phyloP scores from a whole-genome alignment of 2,329 filamentous ascomycete species.

The Emmonsia crescens region DNA sequence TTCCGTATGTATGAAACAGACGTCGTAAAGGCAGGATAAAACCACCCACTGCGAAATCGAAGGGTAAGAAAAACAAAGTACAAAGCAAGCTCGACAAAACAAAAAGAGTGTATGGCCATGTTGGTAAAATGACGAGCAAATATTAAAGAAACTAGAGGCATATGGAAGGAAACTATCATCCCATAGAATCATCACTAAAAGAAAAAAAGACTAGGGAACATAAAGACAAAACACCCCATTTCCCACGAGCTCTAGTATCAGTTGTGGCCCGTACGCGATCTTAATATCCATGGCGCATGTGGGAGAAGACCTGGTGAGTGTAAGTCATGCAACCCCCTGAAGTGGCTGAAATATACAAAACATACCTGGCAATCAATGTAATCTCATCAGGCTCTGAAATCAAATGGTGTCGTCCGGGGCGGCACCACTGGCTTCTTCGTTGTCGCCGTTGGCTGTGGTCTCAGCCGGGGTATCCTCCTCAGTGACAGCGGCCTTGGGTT shows the following conservation, averaged over 20 bases:
- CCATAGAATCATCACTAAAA: background rate
- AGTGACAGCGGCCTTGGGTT: slow-evolving; percentile 1
- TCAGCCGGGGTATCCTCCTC: background rate
- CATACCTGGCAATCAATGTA: background rate
- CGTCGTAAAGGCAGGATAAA: background rate
- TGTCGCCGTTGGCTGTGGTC: background rate
- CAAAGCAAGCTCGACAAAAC: background rate
- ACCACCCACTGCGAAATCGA: background rate
- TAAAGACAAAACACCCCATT: background rate
- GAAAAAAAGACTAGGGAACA: background rate
- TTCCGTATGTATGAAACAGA: background rate
- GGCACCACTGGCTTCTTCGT: background rate
- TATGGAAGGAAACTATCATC: background rate
- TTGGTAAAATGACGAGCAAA: background rate
- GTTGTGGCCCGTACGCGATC: background rate
- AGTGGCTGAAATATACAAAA: background rate
- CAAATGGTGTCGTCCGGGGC: background rate
- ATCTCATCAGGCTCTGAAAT: background rate
- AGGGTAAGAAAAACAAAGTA: background rate
- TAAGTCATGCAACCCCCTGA: background rate
- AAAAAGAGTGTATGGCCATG: background rate
- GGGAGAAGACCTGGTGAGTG: background rate
- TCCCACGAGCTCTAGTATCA: background rate
- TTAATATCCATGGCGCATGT: background rate
- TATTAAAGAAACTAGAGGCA: background rate